phyloP scores from a whole-genome alignment of 2,329 filamentous ascomycete species.

The Chaetomium globosum region DNA sequence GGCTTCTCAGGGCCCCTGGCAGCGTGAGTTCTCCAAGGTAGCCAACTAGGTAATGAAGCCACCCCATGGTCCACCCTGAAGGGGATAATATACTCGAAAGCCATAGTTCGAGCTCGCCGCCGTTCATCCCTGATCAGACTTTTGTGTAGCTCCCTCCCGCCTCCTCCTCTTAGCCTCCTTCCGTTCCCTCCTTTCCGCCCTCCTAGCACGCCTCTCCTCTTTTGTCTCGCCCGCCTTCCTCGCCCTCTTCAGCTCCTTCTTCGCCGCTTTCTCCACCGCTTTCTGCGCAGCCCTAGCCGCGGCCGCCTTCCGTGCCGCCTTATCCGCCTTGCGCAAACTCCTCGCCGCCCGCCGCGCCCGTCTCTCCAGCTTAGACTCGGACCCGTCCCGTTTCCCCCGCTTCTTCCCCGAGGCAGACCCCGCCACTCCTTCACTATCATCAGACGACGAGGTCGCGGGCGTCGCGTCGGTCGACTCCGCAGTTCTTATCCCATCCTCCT shows the following conservation, averaged over 20 bases:
- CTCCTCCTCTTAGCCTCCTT: constrained; percentile 48
- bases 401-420: constrained; percentile 35
- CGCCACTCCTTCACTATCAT: constrained; percentile 23
- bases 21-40: background rate
- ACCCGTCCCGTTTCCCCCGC: constrained; percentile 43
- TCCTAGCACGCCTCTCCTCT: constrained; percentile 53
- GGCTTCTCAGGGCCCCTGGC: background rate
- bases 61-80: background rate
- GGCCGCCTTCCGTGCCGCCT: constrained; percentile 35
- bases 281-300: constrained; percentile 39
- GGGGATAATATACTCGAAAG: constrained; percentile 1
- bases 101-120: background rate
- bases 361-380: constrained; percentile 45
- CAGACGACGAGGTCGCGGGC: constrained; percentile 24
- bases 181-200: constrained; percentile 46
- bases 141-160: constrained; percentile 6
- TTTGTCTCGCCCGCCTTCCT: constrained; percentile 46
- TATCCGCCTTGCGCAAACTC: constrained; percentile 36
- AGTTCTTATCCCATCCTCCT: constrained; percentile 22
- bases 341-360: constrained; percentile 34
- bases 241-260: constrained; percentile 43
- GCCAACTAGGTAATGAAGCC: background rate
- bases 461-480: constrained; percentile 36
- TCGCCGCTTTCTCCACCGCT: constrained; percentile 40
- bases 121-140: constrained; percentile 22